These are phyloP conservation scores for Debaryomyces fabryi DNA, from an alignment of 1,139 yeast species.

Conservation along the genomic window DNA sequence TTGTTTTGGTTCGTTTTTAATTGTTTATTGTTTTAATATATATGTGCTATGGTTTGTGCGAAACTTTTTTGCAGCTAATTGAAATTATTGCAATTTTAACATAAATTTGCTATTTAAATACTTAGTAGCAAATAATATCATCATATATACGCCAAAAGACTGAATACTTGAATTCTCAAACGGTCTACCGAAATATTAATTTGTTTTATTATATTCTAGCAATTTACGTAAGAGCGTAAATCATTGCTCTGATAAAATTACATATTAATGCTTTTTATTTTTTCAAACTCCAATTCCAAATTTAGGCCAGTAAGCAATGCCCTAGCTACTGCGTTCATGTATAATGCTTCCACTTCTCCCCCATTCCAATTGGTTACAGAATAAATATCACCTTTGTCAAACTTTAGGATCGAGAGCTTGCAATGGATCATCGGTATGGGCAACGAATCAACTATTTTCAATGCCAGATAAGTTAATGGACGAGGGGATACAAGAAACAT, in stretches of 20 bases:
- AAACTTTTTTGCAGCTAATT: neutral
- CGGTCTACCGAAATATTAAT: too few species aligned
- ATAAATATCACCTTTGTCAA: slow-evolving; percentile 31
- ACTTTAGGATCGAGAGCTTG: slow-evolving; percentile 38
- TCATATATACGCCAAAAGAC: neutral
- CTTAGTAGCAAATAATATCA: slow-evolving; percentile 1
- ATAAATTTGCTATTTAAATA: neutral
- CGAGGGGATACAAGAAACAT: slow-evolving; percentile 59
- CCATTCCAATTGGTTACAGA: slow-evolving; percentile 43
- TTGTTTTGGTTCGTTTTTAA: neutral
- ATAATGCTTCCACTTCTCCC: slow-evolving; percentile 42
- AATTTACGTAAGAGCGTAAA: neutral
- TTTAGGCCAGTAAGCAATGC: slow-evolving; percentile 43
- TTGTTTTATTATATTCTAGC: neutral
- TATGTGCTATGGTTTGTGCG: neutral
- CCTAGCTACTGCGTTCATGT: slow-evolving; percentile 48
- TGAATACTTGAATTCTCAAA: too few species aligned
- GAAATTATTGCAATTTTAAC: neutral
- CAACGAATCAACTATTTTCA: slow-evolving; percentile 55
- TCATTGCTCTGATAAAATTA: slow-evolving; percentile 2
- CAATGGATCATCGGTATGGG: slow-evolving; percentile 58
- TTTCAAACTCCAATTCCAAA: slow-evolving; percentile 29
- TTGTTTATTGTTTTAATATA: slow-evolving; percentile 4
- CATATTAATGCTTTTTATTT: slow-evolving; percentile 10
- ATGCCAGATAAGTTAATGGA: slow-evolving; percentile 60